A percentile compares a stretch with the other conserved stretches of the same genome.
These are phyloP conservation scores for Suillus subalutaceus DNA, from an alignment of 768 basidiomycete genomes.

Conservation along the genomic window DNA sequence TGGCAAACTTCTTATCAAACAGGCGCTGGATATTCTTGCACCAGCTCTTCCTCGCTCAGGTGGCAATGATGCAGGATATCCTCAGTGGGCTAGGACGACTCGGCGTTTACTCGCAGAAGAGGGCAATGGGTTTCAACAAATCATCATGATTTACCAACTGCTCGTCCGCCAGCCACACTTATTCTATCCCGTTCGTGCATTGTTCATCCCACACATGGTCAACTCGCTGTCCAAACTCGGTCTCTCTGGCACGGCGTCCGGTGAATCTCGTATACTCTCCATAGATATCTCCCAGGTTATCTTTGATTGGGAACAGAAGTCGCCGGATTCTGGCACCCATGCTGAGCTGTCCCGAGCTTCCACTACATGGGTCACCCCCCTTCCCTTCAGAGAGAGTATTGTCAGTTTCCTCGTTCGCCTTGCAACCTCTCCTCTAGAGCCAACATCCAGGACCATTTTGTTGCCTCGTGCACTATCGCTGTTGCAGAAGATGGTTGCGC, in stretches of 20 bases:
- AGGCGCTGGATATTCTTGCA: slow-evolving; percentile 86
- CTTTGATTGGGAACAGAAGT: slow-evolving; percentile 89
- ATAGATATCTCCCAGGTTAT: slow-evolving; percentile 92
- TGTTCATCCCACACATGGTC: slow-evolving; percentile 94
- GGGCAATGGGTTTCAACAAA: slow-evolving; percentile 65
- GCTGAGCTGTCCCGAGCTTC: slow-evolving; percentile 31
- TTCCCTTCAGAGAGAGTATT: slow-evolving; percentile 84
- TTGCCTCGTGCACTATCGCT: slow-evolving; percentile 66
- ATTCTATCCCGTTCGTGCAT: slow-evolving; percentile 89
- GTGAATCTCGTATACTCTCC: slow-evolving; percentile 83
- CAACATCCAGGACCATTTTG: slow-evolving; percentile 43
- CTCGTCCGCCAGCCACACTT: slow-evolving; percentile 89
- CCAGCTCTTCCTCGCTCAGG: slow-evolving; percentile 75
- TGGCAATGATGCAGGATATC: slow-evolving; percentile 58
- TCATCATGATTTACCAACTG: slow-evolving; percentile 86
- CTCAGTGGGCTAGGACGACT: slow-evolving; percentile 85
- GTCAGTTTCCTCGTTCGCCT: slow-evolving; percentile 96
- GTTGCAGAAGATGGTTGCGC: slow-evolving; percentile 78
- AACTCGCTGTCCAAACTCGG: slow-evolving; percentile 88
- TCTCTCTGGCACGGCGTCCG: slow-evolving; percentile 67
- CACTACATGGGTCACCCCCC: slow-evolving; percentile 69
- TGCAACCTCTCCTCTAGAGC: slow-evolving; percentile 65
- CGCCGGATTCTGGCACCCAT: slow-evolving; percentile 30
- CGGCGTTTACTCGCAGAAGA: slow-evolving; percentile 89
- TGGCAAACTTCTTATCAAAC: slow-evolving; percentile 71